Conservation (phyloP, 176 grass and related monocot genomes). For the Rhynchospora pubera region DNA sequence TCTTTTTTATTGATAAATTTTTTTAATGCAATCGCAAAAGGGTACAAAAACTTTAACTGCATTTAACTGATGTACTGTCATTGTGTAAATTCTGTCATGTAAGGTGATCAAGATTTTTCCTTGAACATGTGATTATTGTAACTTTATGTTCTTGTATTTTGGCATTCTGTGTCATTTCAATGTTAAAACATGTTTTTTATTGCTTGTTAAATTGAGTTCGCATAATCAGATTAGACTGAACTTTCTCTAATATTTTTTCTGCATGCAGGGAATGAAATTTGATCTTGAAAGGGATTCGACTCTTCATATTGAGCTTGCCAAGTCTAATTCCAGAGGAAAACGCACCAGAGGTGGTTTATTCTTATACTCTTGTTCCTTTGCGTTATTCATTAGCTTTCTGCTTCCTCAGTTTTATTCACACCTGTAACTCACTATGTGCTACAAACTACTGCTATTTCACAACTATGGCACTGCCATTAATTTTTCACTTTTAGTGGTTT, state of each 20-base stretch:
- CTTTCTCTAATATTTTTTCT: neutral
- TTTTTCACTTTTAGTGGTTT: neutral
- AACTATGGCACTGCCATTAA: neutral
- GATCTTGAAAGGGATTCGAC: slow-evolving; percentile 78
- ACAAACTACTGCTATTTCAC: neutral
- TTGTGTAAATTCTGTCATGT: neutral
- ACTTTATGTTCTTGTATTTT: neutral
- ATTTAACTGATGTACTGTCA: neutral
- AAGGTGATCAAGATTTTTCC: neutral
- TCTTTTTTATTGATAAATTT: neutral
- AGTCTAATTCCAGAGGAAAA: slow-evolving; percentile 86
- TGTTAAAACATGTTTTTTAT: neutral
- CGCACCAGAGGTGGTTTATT: slow-evolving; percentile 59
- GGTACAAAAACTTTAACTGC: neutral
- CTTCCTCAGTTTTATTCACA: neutral
- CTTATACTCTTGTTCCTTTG: neutral
- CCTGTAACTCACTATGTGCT: neutral
- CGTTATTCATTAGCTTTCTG: neutral
- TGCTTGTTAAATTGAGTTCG: neutral
- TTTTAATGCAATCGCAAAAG: neutral
- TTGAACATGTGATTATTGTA: neutral
- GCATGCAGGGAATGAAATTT: slow-evolving; percentile 70
- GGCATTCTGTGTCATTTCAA: neutral
- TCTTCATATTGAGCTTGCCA: slow-evolving; percentile 87
- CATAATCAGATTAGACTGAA: neutral